A percentile compares a stretch with the other conserved stretches of the same genome.
Evolutionary conservation across 176 grass and related monocot species (phyloP).

Genomic region (Bolboschoenus planiculmis): DNA sequence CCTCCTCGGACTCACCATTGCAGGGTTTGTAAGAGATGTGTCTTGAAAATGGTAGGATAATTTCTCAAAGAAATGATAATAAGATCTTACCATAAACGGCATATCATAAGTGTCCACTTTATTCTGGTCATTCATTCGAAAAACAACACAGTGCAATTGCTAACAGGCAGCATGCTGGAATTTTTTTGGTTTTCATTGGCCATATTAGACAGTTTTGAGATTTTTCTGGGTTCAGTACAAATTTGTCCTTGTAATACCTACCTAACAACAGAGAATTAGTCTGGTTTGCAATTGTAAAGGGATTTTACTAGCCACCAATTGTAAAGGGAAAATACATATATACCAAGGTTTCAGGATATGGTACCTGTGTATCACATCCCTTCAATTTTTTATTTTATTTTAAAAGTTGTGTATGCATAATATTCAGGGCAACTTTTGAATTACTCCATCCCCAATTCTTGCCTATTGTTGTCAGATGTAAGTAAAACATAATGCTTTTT

Average conservation of each 20-base stretch:
- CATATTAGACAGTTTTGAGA: not conserved
- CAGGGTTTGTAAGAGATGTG: slow-evolving; percentile 80
- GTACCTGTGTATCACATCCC: not conserved
- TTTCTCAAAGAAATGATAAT: not conserved
- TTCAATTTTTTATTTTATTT: not conserved
- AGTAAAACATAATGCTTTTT: slow-evolving; percentile 18
- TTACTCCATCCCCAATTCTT: not conserved
- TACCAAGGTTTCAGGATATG: not conserved
- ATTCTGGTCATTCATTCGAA: not conserved
- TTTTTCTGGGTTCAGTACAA: slow-evolving; percentile 8
- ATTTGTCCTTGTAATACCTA: not conserved
- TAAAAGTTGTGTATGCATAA: not conserved
- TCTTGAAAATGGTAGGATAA: slow-evolving; percentile 83
- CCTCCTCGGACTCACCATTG: slow-evolving; percentile 83
- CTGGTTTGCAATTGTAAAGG: not conserved
- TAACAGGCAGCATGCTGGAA: not conserved
- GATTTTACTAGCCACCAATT: not conserved
- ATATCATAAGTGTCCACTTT: not conserved
- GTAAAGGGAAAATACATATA: not conserved
- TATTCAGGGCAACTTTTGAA: not conserved
- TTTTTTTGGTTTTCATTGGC: not conserved
- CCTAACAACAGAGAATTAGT: not conserved
- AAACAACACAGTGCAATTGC: not conserved
- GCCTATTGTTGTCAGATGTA: not conserved
- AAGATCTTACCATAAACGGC: not conserved